These are phyloP conservation scores for Logfia minima DNA, from an alignment of 129 eudicot species.

Conservation along the genomic window DNA sequence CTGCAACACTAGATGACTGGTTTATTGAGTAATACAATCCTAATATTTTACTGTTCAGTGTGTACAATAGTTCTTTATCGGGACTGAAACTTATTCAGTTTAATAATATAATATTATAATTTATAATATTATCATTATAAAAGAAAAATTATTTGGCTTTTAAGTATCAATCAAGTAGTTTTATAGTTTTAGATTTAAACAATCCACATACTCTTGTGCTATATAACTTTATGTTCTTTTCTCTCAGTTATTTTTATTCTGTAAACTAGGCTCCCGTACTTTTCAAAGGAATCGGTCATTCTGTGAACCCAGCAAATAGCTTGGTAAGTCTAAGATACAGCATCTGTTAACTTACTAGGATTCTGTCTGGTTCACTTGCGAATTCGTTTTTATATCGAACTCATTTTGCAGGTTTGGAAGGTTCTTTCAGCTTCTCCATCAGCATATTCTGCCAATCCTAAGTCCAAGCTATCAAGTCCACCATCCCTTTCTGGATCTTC, in stretches of 20 bases:
- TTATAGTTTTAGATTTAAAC: background rate
- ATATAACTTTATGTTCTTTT: background rate
- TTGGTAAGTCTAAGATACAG: slow-evolving; percentile 46
- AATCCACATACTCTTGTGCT: background rate
- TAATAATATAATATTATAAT: background rate
- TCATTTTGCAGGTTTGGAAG: slow-evolving; percentile 58
- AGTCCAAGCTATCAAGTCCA: slow-evolving; percentile 67
- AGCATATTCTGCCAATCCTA: slow-evolving; percentile 88
- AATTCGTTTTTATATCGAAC: background rate
- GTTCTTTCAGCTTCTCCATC: slow-evolving; percentile 90
- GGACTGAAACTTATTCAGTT: background rate
- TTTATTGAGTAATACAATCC: background rate
- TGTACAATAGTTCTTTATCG: background rate
- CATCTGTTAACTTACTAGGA: slow-evolving; percentile 33
- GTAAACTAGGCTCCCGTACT: slow-evolving; percentile 81
- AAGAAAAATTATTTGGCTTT: no score
- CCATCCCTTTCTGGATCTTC: slow-evolving; percentile 80
- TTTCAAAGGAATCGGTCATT: slow-evolving; percentile 73
- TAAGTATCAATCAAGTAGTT: no score
- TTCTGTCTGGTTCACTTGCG: slow-evolving; percentile 9
- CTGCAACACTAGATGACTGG: background rate
- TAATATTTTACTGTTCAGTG: background rate
- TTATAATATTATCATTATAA: no score
- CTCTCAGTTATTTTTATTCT: slow-evolving; percentile 13
- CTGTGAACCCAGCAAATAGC: slow-evolving; percentile 66